Conservation (phyloP, 2,329 filamentous ascomycete species). For the Pseudogymnoascus sp. region DNA sequence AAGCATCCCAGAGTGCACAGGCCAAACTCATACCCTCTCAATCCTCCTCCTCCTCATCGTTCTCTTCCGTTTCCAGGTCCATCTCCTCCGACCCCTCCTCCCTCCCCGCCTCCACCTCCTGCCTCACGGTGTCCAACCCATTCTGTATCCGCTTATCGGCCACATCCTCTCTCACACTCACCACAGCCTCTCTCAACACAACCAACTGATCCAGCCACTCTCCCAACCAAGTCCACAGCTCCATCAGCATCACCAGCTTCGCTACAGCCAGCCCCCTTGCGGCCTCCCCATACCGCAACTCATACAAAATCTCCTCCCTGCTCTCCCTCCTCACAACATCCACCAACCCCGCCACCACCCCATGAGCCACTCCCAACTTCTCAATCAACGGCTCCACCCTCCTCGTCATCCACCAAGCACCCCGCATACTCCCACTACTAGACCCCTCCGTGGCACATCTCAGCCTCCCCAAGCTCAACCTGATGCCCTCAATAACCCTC, state of each 20-base stretch:
- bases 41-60: too few relatives aligned
- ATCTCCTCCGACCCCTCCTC: not conserved
- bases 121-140: not conserved
- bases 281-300: not conserved
- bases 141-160: not conserved
- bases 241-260: not conserved
- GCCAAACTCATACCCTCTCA: not conserved
- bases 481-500: too few relatives aligned
- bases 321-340: too few relatives aligned
- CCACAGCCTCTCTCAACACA: not conserved
- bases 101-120: not conserved
- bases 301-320: not conserved
- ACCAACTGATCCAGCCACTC: not conserved
- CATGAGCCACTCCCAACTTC: not conserved
- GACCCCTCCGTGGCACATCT: too few relatives aligned
- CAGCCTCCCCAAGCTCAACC: too few relatives aligned
- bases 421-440: too few relatives aligned
- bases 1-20: not conserved
- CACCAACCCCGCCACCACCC: not conserved
- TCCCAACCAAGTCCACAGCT: not conserved
- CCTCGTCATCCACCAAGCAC: not conserved
- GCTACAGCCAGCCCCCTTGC: not conserved
- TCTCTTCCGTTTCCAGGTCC: not conserved
- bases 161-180: not conserved
- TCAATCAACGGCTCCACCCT: not conserved